A percentile compares a stretch with the other conserved stretches of the same genome.
Evolutionary conservation across 169 alveolate genomes (phyloP).

Genomic region (Cryptosporidium sp.): DNA sequence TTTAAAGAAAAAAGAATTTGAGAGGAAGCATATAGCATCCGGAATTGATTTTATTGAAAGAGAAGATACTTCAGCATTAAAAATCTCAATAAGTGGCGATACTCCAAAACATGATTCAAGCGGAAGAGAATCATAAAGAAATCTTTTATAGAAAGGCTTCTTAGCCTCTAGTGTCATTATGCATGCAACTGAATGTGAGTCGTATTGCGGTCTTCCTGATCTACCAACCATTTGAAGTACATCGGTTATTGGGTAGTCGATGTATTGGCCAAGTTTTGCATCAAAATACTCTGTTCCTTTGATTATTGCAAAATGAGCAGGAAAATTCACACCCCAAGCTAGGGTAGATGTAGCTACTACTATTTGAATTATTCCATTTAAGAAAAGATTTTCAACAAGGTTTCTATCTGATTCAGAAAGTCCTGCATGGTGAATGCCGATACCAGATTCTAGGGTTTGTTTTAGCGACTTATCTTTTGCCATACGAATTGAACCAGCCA

Average conservation of each 20-base stretch:
- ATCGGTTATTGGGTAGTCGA: constrained; percentile 95
- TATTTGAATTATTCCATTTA: constrained; percentile 92
- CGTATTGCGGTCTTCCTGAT: constrained; percentile 99
- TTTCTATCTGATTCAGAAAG: constrained; percentile 93
- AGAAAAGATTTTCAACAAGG: constrained; percentile 95
- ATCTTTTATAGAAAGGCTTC: constrained; percentile 96
- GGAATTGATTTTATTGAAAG: constrained; percentile 89
- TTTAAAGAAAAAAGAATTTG: constrained; percentile 88
- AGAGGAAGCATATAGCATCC: constrained; percentile 86
- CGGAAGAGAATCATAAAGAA: constrained; percentile 99
- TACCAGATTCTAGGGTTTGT: constrained; percentile 92
- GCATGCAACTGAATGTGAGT: constrained; percentile 96
- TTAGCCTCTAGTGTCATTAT: constrained; percentile 95
- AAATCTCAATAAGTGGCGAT: constrained; percentile 91
- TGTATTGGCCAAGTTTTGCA: constrained; percentile 90
- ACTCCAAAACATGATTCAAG: constrained; percentile 94
- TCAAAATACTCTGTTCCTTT: constrained; percentile 96
- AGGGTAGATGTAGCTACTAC: constrained; percentile 98
- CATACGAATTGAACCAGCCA: constrained; percentile 35
- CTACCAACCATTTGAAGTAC: constrained; percentile 98
- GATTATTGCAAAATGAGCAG: constrained; percentile 98
- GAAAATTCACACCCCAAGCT: constrained; percentile 99
- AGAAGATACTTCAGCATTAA: constrained; percentile 98
- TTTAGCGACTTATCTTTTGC: constrained; percentile 90
- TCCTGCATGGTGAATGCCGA: constrained; percentile 99